phyloP scores from a whole-genome alignment of 805 yeast species.

The Deakozyma indianensis region DNA sequence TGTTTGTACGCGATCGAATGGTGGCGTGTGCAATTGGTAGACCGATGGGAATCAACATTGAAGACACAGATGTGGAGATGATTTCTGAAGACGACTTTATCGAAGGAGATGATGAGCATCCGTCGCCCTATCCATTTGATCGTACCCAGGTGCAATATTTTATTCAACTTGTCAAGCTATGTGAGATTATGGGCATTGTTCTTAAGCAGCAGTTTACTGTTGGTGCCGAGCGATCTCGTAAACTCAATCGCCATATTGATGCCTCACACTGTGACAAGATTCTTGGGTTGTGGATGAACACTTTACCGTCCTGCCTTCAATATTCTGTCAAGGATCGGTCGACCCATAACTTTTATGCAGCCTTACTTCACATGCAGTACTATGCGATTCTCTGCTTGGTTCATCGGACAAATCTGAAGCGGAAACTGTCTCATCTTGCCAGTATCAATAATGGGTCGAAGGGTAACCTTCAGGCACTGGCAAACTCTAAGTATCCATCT shows the following conservation, averaged over 20 bases:
- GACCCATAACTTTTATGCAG: conserved; percentile 41
- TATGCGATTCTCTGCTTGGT: conserved; percentile 58
- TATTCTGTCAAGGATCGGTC: conserved; percentile 43
- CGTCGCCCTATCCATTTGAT: conserved; percentile 28
- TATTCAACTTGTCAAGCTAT: conserved; percentile 48
- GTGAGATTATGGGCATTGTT: conserved; percentile 58
- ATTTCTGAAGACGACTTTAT: conserved; percentile 49
- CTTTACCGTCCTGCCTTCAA: conserved; percentile 46
- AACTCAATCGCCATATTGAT: conserved; percentile 31
- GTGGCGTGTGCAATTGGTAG: conserved; percentile 63
- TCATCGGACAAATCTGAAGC: conserved; percentile 48
- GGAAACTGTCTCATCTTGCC: conserved; percentile 13
- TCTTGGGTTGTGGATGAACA: conserved; percentile 63
- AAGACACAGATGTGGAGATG: conserved; percentile 70
- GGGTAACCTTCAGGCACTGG: neutral
- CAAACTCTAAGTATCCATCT: conserved; percentile 37
- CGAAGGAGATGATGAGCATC: conserved; percentile 32
- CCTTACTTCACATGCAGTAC: conserved; percentile 51
- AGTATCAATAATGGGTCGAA: conserved; percentile 8
- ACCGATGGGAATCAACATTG: conserved; percentile 52
- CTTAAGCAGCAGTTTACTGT: conserved; percentile 58
- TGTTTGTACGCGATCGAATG: conserved; percentile 55
- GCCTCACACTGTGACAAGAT: conserved; percentile 55
- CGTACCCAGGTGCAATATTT: conserved; percentile 39
- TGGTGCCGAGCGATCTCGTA: conserved; percentile 39